Base-by-base conservation (phyloP, 176 grass and related monocot species). In the Musa acuminata region DNA sequence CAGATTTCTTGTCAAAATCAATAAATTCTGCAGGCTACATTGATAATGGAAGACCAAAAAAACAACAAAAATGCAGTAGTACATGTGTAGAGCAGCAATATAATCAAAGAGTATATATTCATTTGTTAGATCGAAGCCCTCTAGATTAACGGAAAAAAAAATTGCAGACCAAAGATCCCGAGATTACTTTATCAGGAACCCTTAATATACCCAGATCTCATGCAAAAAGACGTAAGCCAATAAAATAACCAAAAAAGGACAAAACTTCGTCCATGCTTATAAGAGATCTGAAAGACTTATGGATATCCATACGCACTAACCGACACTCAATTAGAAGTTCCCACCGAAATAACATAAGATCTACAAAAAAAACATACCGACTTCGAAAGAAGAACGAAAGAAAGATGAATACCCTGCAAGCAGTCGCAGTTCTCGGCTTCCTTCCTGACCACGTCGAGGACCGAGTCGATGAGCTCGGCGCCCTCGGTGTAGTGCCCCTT, bases 401-500 rank as follows among this genome's bases (percentile, higher is more conserved):
- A 19, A 17, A 60, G 57, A 20, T 7, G 25, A 19, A 53, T 72
- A 72, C 69, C 69, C 21, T 72, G 69, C 69, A 72, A 52, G 69
- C 69, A 72, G 49, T 72, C 69, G 49, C 69, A 72, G 69, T 72
- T 72, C 69, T 72, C 69, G 49, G 69, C 69, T 23, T 72, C 69
- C 50, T 72, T 72, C 4, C 69, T 50, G 24, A 72, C 69, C 2
- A 72, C 69, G 69, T 72, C 69, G 35, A 72, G 69, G 9, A 75
- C 55, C 8, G 55, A 75, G 29, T 75, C 73, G 55, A 75, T 75
- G 29, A 75, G 73, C 55, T 75, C 73, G 9, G 73, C 73, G 27
- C 73, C 73, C 55, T 75, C 73, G 19, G 73, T 75, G 73, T 75
- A 75, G 23, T 75, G 73, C 2, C 73, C 73, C 11, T 75, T 75